Percentiles rank a stretch among this genome's conserved stretches.
Evolutionary conservation across 768 basidiomycete species (phyloP).

Genomic region (Fomitopsis pulvina): DNA sequence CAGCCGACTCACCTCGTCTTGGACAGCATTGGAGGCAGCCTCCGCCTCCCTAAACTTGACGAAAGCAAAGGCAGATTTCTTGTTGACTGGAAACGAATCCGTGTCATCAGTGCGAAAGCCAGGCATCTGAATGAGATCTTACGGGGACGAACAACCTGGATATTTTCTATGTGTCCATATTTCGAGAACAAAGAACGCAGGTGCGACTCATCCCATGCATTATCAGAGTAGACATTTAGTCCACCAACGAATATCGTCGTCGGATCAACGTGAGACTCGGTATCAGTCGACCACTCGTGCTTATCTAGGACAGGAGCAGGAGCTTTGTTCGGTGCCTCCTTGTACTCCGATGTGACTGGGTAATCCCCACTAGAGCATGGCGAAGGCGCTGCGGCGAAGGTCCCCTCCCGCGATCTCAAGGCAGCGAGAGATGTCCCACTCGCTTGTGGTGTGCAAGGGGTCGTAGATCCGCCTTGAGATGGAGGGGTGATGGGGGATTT

Average conservation of each 20-base stretch:
- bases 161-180: constrained; percentile 58
- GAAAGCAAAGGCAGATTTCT: constrained; percentile 71
- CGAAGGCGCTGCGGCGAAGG: no score
- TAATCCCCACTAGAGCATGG: no score
- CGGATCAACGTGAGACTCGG: constrained; percentile 38
- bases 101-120: neutral
- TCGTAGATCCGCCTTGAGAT: no score
- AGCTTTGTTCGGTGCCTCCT: neutral
- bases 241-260: constrained; percentile 74
- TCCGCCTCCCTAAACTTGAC: constrained; percentile 62
- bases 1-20: constrained; percentile 46
- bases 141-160: constrained; percentile 66
- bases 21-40: constrained; percentile 59
- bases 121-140: constrained; percentile 17
- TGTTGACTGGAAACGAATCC: constrained; percentile 40
- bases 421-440: no score
- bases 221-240: constrained; percentile 54
- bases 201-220: constrained; percentile 64
- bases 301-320: neutral
- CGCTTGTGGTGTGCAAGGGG: no score
- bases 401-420: no score
- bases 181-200: constrained; percentile 51
- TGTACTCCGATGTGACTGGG: neutral
- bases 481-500: no score
- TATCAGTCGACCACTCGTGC: neutral